A percentile compares a stretch with the other conserved stretches of the same genome.
Evolutionary conservation across 352 stramenopile genomes (phyloP).

Genomic region (Plasmopara muralis): DNA sequence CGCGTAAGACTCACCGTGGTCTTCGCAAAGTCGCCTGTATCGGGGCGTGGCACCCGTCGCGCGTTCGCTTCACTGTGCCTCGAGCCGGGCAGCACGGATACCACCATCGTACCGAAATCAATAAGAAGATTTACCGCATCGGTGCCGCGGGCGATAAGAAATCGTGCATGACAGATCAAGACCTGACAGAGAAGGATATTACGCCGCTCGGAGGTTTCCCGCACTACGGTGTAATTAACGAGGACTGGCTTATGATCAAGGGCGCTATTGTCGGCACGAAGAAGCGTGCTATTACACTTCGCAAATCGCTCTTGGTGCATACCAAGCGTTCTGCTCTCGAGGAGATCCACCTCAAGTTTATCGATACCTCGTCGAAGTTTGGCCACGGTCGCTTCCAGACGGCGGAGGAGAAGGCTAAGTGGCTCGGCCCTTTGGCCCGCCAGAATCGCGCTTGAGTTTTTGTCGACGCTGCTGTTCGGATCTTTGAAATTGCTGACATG

Average conservation of each 20-base stretch:
- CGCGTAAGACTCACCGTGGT: constrained; percentile 99
- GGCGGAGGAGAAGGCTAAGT: constrained; percentile 98
- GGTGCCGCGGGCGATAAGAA: constrained; percentile 90
- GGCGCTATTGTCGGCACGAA: constrained; percentile 96
- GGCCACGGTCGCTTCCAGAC: constrained; percentile 99
- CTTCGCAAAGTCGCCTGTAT: constrained; percentile 99
- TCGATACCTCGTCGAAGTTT: constrained; percentile 98
- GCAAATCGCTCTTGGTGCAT: constrained; percentile 98
- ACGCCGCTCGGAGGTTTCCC: constrained; percentile 99
- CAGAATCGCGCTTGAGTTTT: constrained; percentile 79
- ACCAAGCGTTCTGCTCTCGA: constrained; percentile 96
- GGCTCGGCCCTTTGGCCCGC: constrained; percentile 94
- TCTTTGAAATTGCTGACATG: no score
- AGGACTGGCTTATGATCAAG: constrained; percentile 99
- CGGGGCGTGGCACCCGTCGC: constrained; percentile 99
- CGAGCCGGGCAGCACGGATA: constrained; percentile 99
- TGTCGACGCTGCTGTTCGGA: not conserved
- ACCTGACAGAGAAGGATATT: constrained; percentile 99
- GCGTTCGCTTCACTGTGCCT: constrained; percentile 97
- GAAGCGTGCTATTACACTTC: constrained; percentile 98
- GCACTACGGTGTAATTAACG: constrained; percentile 98
- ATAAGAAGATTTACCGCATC: constrained; percentile 99
- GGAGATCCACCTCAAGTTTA: constrained; percentile 94
- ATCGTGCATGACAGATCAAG: constrained; percentile 96
- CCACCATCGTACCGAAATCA: constrained; percentile 99